Percentiles rank a stretch among this genome's conserved stretches.
These are phyloP conservation scores for Trichocladium uniseriatum DNA, from an alignment of 495 filamentous ascomycete species.

Conservation along the genomic window DNA sequence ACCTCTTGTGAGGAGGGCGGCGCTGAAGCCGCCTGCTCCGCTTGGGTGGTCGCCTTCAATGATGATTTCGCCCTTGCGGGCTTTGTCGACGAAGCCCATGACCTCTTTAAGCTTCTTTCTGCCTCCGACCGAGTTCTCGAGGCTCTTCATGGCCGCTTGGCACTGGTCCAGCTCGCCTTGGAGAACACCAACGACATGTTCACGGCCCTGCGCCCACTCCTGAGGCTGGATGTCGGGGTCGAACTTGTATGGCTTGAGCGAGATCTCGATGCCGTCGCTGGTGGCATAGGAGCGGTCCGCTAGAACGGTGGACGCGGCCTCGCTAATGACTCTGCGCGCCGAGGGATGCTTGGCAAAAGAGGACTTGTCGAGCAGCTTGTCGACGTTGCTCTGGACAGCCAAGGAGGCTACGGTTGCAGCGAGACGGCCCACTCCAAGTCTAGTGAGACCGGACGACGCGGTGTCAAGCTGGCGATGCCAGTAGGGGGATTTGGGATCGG, in stretches of 20 bases:
- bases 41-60: slow-evolving; percentile 72
- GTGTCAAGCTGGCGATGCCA: slow-evolving; percentile 95
- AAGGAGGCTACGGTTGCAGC: slow-evolving; percentile 84
- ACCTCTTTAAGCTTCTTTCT: slow-evolving; percentile 81
- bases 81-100: slow-evolving; percentile 80
- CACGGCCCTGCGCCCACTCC: slow-evolving; percentile 78
- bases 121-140: slow-evolving; percentile 69
- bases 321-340: slow-evolving; percentile 80
- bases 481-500: slow-evolving; percentile 71
- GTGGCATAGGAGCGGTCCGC: slow-evolving; percentile 95
- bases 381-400: slow-evolving; percentile 77
- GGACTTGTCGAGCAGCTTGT: slow-evolving; percentile 63
- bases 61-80: slow-evolving; percentile 71
- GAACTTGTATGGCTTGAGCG: slow-evolving; percentile 97
- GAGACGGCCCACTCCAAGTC: slow-evolving; percentile 84
- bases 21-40: slow-evolving; percentile 87
- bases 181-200: slow-evolving; percentile 65
- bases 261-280: slow-evolving; percentile 97
- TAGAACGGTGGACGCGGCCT: slow-evolving; percentile 77
- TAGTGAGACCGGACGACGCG: slow-evolving; percentile 79
- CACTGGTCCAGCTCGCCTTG: slow-evolving; percentile 78
- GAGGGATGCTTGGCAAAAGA: slow-evolving; percentile 86
- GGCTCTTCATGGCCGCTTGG: slow-evolving; percentile 62
- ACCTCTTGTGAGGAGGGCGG: slow-evolving; percentile 74
- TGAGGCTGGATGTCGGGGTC: slow-evolving; percentile 87